A percentile compares a stretch with the other conserved stretches of the same genome.
phyloP scores from a whole-genome alignment of 495 filamentous ascomycete species.

The Aspergillus carlsbadensis region DNA sequence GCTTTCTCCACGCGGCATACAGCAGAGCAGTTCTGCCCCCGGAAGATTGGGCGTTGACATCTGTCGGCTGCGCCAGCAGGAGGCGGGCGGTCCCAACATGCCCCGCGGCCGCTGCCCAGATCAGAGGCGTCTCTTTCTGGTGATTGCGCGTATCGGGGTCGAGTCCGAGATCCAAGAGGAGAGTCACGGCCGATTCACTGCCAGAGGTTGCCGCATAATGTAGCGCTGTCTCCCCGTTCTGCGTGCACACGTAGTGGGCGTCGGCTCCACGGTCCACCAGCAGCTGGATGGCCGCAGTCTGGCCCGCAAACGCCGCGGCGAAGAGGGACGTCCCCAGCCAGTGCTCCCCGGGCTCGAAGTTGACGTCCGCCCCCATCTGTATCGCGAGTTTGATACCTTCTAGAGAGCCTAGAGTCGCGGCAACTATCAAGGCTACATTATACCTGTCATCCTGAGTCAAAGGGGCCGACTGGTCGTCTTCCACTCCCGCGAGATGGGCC shows the following conservation, averaged over 20 bases:
- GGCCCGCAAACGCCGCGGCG: neutral
- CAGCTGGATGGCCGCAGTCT: neutral
- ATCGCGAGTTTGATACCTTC: neutral
- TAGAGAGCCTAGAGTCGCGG: too few species aligned
- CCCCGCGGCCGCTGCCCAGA: neutral
- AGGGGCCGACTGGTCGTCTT: neutral
- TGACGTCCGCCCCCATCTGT: neutral
- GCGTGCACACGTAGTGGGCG: too few species aligned
- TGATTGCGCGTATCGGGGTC: neutral
- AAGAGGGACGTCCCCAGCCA: neutral
- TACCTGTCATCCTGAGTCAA: too few species aligned
- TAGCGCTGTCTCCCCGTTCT: neutral
- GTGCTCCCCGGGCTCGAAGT: neutral
- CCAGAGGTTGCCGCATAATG: neutral
- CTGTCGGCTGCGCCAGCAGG: too few species aligned
- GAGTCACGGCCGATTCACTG: neutral
- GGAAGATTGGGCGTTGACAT: neutral
- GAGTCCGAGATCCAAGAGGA: neutral
- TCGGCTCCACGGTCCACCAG: neutral
- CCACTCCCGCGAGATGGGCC: neutral
- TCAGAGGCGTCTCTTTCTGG: neutral
- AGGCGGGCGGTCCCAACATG: neutral
- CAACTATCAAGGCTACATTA: too few species aligned
- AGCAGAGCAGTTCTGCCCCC: neutral
- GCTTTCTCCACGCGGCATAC: neutral